Evolutionary conservation across 129 eudicot genomes (phyloP).

Genomic region (Saposhnikovia divaricata): DNA sequence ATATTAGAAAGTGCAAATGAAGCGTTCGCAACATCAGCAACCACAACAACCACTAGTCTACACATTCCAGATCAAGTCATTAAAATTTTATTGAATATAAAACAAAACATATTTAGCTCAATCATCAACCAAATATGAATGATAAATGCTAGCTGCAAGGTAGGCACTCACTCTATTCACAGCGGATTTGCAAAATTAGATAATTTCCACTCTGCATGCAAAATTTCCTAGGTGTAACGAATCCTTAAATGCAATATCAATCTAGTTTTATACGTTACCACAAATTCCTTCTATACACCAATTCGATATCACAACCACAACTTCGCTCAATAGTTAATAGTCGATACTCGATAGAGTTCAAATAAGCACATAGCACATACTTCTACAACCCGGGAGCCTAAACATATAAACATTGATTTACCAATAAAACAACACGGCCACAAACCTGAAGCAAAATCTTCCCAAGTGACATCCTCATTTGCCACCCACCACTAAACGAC

Average conservation of each 20-base stretch:
- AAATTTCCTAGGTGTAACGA: background rate
- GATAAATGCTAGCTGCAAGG: background rate
- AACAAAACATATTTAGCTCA: background rate
- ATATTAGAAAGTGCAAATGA: background rate
- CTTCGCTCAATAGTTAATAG: background rate
- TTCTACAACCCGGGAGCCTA: background rate
- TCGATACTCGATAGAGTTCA: background rate
- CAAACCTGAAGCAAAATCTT: slow-evolving; percentile 92
- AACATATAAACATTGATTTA: background rate
- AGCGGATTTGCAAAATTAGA: background rate
- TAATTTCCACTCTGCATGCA: background rate
- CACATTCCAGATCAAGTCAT: background rate
- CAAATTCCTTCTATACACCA: background rate
- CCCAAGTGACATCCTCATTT: slow-evolving; percentile 98
- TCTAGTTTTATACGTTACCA: background rate
- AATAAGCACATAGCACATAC: background rate
- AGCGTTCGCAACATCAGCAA: background rate
- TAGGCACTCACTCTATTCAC: background rate
- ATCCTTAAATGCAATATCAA: background rate
- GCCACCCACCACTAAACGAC: slow-evolving; percentile 97
- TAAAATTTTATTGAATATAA: background rate
- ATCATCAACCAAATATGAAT: background rate
- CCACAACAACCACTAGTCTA: background rate
- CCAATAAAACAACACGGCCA: slow-evolving; percentile 4
- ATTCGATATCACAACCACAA: background rate